Conservation (phyloP, 176 grass and related monocot genomes). For the Echinochloa phyllopogon region DNA sequence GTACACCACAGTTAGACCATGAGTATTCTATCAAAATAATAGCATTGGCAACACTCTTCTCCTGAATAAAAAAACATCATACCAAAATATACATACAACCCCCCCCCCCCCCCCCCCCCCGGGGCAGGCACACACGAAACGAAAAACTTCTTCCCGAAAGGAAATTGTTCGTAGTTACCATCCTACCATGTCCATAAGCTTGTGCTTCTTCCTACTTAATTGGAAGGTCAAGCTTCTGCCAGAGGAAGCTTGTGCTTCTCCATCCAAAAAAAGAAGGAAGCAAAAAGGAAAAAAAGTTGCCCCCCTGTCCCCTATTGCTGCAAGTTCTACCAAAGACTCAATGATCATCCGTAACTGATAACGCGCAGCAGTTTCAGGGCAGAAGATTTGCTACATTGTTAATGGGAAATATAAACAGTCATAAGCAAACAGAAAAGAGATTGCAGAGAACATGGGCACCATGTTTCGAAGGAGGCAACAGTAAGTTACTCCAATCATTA, state of each 20-base stretch:
- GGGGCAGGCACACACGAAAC: too few relatives aligned
- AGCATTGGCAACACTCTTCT: neutral
- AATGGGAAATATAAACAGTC: neutral
- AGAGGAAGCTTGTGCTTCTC: neutral
- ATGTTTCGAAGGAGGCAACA: neutral
- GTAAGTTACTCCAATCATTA: neutral
- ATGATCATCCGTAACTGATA: neutral
- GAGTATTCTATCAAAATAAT: constrained; percentile 20
- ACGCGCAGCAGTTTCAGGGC: neutral
- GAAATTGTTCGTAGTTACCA: neutral
- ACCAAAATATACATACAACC: neutral
- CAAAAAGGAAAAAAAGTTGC: neutral
- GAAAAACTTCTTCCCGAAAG: neutral
- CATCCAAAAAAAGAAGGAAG: neutral
- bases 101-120: too few relatives aligned
- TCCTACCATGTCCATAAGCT: neutral
- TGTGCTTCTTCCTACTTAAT: neutral
- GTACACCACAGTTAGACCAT: constrained; percentile 21
- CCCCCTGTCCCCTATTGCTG: neutral
- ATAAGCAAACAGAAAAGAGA: neutral
- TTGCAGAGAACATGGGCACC: constrained; percentile 7
- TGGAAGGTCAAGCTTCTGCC: neutral
- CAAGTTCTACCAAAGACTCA: neutral
- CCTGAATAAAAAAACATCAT: neutral
- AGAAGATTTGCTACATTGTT: neutral